phyloP scores from a whole-genome alignment of 2,329 filamentous ascomycete species.

The Tothia fuscella region DNA sequence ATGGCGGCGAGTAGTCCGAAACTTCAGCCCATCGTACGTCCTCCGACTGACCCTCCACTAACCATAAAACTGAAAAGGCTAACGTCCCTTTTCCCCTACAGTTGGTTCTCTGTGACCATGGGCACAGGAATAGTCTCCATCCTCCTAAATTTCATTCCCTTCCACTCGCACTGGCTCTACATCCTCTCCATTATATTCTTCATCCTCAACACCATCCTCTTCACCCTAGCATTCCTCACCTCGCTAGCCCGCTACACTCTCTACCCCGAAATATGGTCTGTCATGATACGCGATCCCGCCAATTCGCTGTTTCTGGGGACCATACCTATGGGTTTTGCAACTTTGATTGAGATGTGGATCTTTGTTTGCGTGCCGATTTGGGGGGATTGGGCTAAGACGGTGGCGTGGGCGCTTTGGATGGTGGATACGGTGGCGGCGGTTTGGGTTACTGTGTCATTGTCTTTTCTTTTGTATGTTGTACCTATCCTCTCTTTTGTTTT shows the following conservation, averaged over 20 bases:
- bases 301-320: constrained; percentile 58
- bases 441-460: constrained; percentile 39
- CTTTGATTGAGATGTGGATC: constrained; percentile 54
- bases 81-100: not conserved
- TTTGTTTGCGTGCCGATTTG: constrained; percentile 48
- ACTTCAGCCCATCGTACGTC: constrained; percentile 26
- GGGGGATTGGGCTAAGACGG: constrained; percentile 41
- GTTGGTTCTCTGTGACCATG: constrained; percentile 33
- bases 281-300: constrained; percentile 54
- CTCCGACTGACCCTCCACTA: not conserved
- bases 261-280: constrained; percentile 53
- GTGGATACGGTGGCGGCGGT: constrained; percentile 35
- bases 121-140: constrained; percentile 57
- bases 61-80: no score
- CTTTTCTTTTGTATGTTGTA: constrained; percentile 43
- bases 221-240: constrained; percentile 41
- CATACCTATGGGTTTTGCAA: constrained; percentile 57
- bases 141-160: constrained; percentile 50
- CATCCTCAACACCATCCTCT: constrained; percentile 46
- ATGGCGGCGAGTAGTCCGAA: constrained; percentile 25
- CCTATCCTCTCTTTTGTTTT: not conserved
- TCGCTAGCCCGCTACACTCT: constrained; percentile 49
- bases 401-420: constrained; percentile 40
- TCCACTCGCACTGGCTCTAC: constrained; percentile 44
- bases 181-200: constrained; percentile 51